Evolutionary conservation across 257 asterid species (phyloP).

Genomic region (Solanum bulbocastanum): DNA sequence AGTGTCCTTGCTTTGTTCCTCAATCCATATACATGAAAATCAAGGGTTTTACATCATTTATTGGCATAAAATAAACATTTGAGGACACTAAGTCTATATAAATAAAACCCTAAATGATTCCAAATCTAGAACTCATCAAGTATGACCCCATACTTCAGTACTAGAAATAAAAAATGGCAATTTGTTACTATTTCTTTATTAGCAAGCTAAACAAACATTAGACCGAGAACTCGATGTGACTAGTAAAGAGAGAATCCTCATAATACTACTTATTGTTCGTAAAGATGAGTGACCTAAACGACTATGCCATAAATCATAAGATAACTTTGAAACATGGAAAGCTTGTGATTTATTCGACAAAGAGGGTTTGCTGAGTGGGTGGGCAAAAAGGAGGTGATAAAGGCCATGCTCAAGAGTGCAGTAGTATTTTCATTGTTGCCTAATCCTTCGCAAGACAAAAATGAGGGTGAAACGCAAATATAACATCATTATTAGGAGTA

Average conservation of each 20-base stretch:
- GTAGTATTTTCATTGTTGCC: not conserved
- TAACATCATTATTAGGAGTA: not conserved
- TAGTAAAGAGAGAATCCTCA: not conserved
- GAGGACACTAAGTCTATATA: too few species aligned
- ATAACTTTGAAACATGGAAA: not conserved
- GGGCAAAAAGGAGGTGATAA: not conserved
- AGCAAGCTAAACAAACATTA: not conserved
- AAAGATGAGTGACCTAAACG: not conserved
- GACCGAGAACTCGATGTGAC: not conserved
- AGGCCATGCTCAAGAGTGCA: too few species aligned
- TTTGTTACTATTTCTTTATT: not conserved
- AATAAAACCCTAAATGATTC: too few species aligned
- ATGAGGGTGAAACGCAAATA: not conserved
- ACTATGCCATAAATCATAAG: not conserved
- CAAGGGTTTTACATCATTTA: too few species aligned
- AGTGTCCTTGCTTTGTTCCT: too few species aligned
- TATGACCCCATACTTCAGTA: not conserved
- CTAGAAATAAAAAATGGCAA: not conserved
- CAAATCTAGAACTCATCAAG: too few species aligned
- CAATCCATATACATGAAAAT: too few species aligned
- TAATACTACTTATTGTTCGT: too few species aligned
- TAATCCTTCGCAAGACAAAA: not conserved
- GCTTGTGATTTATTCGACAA: not conserved
- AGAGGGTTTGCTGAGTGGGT: not conserved
- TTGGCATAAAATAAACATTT: too few species aligned